Base-by-base conservation (phyloP, 129 eudicot genomes). In the Rutidosis leptorrhynchoides region DNA sequence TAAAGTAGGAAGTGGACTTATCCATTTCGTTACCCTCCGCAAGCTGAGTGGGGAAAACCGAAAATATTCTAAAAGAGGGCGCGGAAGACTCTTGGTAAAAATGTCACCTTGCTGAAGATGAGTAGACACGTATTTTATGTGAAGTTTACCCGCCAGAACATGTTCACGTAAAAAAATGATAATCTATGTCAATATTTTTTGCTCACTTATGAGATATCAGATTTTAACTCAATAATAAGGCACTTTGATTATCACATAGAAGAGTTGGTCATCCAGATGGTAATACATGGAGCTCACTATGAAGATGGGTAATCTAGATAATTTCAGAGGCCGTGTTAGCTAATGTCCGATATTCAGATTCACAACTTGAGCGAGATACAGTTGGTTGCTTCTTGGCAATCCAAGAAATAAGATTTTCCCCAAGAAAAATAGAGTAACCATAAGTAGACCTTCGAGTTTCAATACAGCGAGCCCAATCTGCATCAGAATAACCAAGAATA, bases 401-500 rank as follows among this genome's bases (percentile, higher is more conserved):
- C n/a, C n/a, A n/a, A n/a, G n/a, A n/a, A n/a, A n/a, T n/a, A n/a
- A n/a, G n/a, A n/a, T n/a, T n/a, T n/a, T n/a, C n/a, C n/a, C n/a
- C n/a, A n/a, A n/a, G n/a, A n/a, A n/a, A n/a, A n/a, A n/a, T n/a
- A n/a, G n/a, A n/a, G n/a, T n/a, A n/a, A n/a, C n/a, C n/a, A n/a
- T n/a, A n/a, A n/a, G n/a, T 49, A 16, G 55, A 49, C 5, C 55
- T 16, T 49, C 55, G 12, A n/a, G 55, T 3, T 17, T 49, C 12
- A 49, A 49, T 49, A 49, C 55, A 49, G n/a, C 55, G 55, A 49
- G 55, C 55, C 55, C 55, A 49, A 49, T 49, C 55, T 16, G 55
- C 55, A 49, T 49, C 12, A 17, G 7, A 49, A 17, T 49, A 49
- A 19, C 55, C 12, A 11, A 49, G 1, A 49, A 49, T 49, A 3